Evolutionary conservation across 2,329 filamentous ascomycete genomes (phyloP).

Genomic region (Stachybotrys chartarum): DNA sequence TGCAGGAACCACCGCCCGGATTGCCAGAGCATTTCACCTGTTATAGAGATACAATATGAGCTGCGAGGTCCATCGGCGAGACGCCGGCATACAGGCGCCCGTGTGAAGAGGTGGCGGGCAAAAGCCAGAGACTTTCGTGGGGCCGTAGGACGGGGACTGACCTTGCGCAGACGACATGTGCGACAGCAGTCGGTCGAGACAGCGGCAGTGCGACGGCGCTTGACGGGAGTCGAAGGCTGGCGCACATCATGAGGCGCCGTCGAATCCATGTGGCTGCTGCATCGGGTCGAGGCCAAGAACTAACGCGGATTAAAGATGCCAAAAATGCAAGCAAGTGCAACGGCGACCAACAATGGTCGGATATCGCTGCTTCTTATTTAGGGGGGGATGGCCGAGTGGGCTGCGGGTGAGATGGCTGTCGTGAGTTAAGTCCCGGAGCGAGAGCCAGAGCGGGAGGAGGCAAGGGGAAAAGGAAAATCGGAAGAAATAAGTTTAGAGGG

Average conservation of each 20-base stretch:
- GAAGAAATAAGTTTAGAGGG: not conserved
- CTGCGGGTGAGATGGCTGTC: not conserved
- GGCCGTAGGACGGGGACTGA: slow-evolving; percentile 6
- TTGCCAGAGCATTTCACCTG: slow-evolving; percentile 36
- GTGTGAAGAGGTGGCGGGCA: no score
- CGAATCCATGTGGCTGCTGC: slow-evolving; percentile 4
- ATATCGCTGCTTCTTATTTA: not conserved
- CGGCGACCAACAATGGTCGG: not conserved
- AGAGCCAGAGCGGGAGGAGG: not conserved
- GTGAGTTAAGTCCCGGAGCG: not conserved
- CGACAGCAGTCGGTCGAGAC: slow-evolving; percentile 24
- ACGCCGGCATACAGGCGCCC: not conserved
- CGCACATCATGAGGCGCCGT: slow-evolving; percentile 5
- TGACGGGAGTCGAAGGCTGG: slow-evolving; percentile 5
- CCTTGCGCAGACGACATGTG: slow-evolving; percentile 31
- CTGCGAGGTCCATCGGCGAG: not conserved
- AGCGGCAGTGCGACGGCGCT: slow-evolving; percentile 22
- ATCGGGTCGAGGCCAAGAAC: not conserved
- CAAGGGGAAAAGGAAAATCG: not conserved
- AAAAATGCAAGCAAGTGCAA: not conserved
- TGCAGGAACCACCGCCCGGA: slow-evolving; percentile 25
- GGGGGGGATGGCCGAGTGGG: no score
- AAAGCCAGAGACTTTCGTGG: no score
- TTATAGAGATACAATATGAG: not conserved
- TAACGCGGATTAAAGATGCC: not conserved